Evolutionary conservation across 2,329 filamentous ascomycete genomes (phyloP).

Genomic region (Fusarium albidum): DNA sequence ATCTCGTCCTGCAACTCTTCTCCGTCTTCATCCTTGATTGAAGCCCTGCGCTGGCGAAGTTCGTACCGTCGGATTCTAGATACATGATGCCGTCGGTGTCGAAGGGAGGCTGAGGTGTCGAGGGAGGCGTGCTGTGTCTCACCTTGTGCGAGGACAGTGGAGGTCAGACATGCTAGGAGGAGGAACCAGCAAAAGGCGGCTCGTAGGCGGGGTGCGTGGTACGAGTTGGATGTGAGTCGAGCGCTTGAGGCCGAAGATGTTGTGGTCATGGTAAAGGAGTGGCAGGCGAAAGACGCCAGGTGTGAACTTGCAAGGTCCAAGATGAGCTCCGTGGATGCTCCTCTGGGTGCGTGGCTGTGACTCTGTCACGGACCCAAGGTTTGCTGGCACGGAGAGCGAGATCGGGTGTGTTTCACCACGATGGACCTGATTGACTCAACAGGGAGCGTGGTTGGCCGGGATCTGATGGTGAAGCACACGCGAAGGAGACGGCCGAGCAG

Average conservation of each 20-base stretch:
- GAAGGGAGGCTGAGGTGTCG: conserved; percentile 20
- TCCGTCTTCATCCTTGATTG: conserved; percentile 23
- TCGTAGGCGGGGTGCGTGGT: conserved; percentile 22
- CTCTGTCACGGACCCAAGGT: conserved; percentile 12
- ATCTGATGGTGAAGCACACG: conserved; percentile 16
- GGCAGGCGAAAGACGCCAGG: conserved; percentile 26
- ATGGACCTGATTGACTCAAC: conserved; percentile 26
- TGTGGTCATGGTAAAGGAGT: conserved; percentile 32
- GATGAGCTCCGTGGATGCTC: background rate
- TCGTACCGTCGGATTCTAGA: conserved; percentile 14
- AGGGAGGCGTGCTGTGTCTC: conserved; percentile 18
- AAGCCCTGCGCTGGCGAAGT: conserved; percentile 24
- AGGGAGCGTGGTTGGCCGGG: conserved; percentile 20
- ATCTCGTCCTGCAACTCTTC: conserved; percentile 21
- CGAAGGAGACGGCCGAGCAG: conserved; percentile 1
- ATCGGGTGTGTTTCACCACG: conserved; percentile 39
- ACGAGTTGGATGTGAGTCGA: conserved; percentile 5
- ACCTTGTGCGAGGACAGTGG: conserved; percentile 26
- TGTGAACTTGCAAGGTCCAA: background rate
- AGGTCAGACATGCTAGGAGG: conserved; percentile 36
- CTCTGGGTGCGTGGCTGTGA: background rate
- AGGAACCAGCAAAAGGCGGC: conserved; percentile 26
- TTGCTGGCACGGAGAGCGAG: conserved; percentile 23
- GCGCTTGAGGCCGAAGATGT: conserved; percentile 13
- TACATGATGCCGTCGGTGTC: conserved; percentile 16